phyloP scores from a whole-genome alignment of 768 basidiomycete species.

The Holtermanniella nyarrowii region DNA sequence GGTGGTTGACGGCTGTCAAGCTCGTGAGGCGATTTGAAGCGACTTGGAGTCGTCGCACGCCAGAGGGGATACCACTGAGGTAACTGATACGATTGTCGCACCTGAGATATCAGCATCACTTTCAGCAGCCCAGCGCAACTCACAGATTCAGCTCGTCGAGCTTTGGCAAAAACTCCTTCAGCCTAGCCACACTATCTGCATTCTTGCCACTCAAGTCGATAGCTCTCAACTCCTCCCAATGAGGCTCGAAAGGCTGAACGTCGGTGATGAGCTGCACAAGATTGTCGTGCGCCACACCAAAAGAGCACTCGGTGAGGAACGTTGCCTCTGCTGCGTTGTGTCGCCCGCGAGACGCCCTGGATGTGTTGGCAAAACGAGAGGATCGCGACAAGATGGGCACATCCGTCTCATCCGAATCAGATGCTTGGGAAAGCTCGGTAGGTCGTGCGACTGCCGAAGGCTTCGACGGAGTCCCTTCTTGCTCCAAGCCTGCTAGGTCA shows the following conservation, averaged over 20 bases:
- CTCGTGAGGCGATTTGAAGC: conserved; percentile 59
- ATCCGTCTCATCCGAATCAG: conserved; percentile 28
- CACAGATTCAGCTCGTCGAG: conserved; percentile 63
- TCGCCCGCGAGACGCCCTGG: conserved; percentile 2
- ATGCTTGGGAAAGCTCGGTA: background rate
- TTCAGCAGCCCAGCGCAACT: conserved; percentile 39
- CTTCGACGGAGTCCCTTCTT: conserved; percentile 38
- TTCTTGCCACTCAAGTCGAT: conserved; percentile 67
- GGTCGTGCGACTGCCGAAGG: conserved; percentile 5
- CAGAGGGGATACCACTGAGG: conserved; percentile 43
- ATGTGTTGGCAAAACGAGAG: conserved; percentile 16
- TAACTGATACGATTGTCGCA: conserved; percentile 42
- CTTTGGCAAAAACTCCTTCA: conserved; percentile 81
- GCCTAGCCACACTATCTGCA: conserved; percentile 66
- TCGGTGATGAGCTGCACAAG: conserved; percentile 89
- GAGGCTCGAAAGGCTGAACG: conserved; percentile 83
- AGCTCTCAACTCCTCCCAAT: conserved; percentile 70
- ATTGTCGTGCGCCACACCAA: conserved; percentile 82
- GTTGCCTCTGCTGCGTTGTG: conserved; percentile 46
- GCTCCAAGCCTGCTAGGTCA: conserved; percentile 18
- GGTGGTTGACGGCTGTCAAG: conserved; percentile 77
- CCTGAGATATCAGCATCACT: conserved; percentile 16
- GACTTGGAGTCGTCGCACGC: conserved; percentile 39
- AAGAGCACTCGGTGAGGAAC: conserved; percentile 92
- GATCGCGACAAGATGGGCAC: conserved; percentile 40